phyloP scores from a whole-genome alignment of 768 basidiomycete species.

The Russula sp. region DNA sequence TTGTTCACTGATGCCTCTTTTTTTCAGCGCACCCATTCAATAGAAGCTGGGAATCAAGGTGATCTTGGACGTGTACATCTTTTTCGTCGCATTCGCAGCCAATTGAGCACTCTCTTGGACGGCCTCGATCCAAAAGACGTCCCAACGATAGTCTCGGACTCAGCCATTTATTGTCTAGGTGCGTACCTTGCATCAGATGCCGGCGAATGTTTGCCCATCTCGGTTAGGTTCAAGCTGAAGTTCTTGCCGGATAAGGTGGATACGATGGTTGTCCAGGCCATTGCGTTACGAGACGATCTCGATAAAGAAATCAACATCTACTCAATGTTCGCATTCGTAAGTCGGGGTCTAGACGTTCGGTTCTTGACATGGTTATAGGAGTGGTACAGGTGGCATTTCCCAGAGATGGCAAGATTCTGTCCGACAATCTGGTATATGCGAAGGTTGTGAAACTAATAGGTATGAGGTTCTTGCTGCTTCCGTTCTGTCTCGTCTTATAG shows the following conservation, averaged over 20 bases:
- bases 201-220: not conserved
- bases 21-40: constrained; percentile 50
- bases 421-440: constrained; percentile 95
- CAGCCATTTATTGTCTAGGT: constrained; percentile 94
- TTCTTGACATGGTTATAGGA: not conserved
- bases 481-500: not conserved
- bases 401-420: constrained; percentile 99
- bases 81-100: constrained; percentile 91
- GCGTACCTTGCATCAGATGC: constrained; percentile 22
- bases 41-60: constrained; percentile 91
- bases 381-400: constrained; percentile 99
- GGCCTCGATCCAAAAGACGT: constrained; percentile 91
- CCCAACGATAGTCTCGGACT: constrained; percentile 95
- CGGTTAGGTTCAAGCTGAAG: constrained; percentile 88
- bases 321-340: constrained; percentile 68
- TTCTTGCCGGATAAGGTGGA: too few species aligned
- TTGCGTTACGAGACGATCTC: constrained; percentile 92
- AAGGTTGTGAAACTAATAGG: constrained; percentile 61
- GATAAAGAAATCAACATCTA: constrained; percentile 99
- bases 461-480: not conserved
- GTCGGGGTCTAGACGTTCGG: too few species aligned
- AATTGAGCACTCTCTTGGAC: constrained; percentile 79
- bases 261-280: constrained; percentile 99
- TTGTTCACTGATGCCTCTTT: not conserved
- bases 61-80: constrained; percentile 60